Percentiles rank a stretch among this genome's conserved stretches.
Evolutionary conservation across 2,329 filamentous ascomycete genomes (phyloP).

Genomic region (Orbilia oligospora): DNA sequence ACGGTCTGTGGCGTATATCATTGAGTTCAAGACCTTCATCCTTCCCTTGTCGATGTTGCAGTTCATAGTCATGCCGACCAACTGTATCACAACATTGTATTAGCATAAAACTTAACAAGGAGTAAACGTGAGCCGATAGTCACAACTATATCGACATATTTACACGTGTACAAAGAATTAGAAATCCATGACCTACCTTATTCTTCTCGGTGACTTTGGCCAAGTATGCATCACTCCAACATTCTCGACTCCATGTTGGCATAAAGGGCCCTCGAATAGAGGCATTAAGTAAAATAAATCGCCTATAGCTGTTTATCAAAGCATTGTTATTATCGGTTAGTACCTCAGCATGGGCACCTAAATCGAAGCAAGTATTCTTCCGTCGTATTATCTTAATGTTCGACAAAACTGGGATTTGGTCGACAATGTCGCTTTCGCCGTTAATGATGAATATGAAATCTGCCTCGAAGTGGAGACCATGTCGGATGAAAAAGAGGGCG

Average conservation of each 20-base stretch:
- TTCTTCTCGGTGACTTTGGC: conserved; percentile 64
- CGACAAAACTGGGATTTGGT: conserved; percentile 63
- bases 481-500: conserved; percentile 66
- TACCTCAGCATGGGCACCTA: conserved; percentile 66
- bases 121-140: neutral
- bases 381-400: conserved; percentile 64
- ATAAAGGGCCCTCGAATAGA: conserved; percentile 67
- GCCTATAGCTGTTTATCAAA: conserved; percentile 66
- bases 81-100: conserved; percentile 61
- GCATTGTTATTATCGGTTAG: conserved; percentile 63
- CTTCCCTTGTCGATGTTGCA: conserved; percentile 64
- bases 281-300: conserved; percentile 67
- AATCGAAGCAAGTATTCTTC: conserved; percentile 66
- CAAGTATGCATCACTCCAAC: conserved; percentile 67
- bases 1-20: conserved; percentile 67
- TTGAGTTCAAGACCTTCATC: conserved; percentile 66
- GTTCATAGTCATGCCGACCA: conserved; percentile 67
- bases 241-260: conserved; percentile 65
- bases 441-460: conserved; percentile 68
- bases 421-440: conserved; percentile 64
- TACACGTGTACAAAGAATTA: neutral
- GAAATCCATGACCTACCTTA: conserved; percentile 63
- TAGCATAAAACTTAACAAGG: neutral
- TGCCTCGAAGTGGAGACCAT: conserved; percentile 66
- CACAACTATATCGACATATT: neutral